Conservation (phyloP, 2,329 filamentous ascomycete species). For the Aspergillus novofumigatus region DNA sequence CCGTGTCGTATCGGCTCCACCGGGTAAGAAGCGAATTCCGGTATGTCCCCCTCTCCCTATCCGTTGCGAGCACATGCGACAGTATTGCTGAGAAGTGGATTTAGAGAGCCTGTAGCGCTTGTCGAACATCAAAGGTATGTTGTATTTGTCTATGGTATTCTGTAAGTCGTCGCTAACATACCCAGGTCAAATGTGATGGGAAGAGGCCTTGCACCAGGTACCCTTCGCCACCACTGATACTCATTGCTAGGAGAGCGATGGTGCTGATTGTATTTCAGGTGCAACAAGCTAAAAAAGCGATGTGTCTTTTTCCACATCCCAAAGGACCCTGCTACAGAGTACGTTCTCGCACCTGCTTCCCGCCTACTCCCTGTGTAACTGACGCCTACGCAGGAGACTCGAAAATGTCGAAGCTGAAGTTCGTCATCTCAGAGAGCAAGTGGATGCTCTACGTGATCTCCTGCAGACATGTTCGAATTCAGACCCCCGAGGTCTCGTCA, state of each 20-base stretch:
- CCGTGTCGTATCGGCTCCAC: slow-evolving; percentile 17
- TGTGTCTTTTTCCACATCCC: slow-evolving; percentile 36
- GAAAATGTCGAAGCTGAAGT: slow-evolving; percentile 33
- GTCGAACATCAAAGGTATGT: slow-evolving; percentile 34
- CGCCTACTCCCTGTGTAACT: neutral
- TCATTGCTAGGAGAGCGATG: neutral
- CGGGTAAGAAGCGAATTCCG: slow-evolving; percentile 35
- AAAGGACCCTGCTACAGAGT: slow-evolving; percentile 27
- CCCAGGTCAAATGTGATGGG: slow-evolving; percentile 35
- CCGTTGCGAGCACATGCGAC: neutral
- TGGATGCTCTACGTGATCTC: slow-evolving; percentile 23
- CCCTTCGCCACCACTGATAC: neutral
- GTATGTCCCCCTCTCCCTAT: slow-evolving; percentile 16
- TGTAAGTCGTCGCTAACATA: neutral
- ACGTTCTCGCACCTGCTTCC: slow-evolving; percentile 3
- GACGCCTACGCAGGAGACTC: slow-evolving; percentile 22
- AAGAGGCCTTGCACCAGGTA: slow-evolving; percentile 35
- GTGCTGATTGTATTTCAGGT: slow-evolving; percentile 16
- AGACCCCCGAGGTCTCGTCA: neutral
- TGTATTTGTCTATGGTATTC: neutral
- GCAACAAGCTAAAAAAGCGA: slow-evolving; percentile 30
- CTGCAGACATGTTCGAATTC: slow-evolving; percentile 9
- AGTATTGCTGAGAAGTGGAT: neutral
- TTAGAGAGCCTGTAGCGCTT: slow-evolving; percentile 37
- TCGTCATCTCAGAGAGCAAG: slow-evolving; percentile 22